These are phyloP conservation scores for Pilaira anomala DNA, from an alignment of 192 early-diverging fungal genomes.

Conservation along the genomic window DNA sequence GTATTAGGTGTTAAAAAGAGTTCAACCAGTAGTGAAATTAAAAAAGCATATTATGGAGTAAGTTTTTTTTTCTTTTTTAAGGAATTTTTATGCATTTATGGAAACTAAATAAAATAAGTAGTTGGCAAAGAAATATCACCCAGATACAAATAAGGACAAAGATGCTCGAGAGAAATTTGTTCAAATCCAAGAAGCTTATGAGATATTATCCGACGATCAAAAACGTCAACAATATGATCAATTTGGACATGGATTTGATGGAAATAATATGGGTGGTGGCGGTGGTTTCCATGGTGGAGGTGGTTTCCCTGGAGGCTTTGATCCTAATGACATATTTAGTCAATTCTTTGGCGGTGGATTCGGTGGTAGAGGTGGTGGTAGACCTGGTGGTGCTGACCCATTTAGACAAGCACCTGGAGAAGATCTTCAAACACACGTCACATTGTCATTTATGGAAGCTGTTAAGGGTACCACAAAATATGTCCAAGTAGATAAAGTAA, in stretches of 20 bases:
- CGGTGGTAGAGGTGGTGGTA: constrained; percentile 44
- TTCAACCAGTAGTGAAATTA: constrained; percentile 84
- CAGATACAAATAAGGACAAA: constrained; percentile 94
- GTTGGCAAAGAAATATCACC: constrained; percentile 96
- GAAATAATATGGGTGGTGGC: constrained; percentile 19
- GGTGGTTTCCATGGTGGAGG: constrained; percentile 52
- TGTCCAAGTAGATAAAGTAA: constrained; percentile 64
- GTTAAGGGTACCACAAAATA: constrained; percentile 71
- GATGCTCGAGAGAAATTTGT: constrained; percentile 94
- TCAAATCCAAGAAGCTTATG: constrained; percentile 97
- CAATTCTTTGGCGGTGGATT: constrained; percentile 39
- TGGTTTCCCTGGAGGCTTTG: constrained; percentile 60
- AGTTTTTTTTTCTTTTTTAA: neutral
- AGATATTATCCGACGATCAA: constrained; percentile 87
- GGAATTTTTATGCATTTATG: neutral
- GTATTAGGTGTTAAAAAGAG: constrained; percentile 79
- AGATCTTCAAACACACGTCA: constrained; percentile 61
- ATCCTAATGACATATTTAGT: constrained; percentile 39
- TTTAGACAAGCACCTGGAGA: constrained; percentile 46
- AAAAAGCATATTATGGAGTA: constrained; percentile 95
- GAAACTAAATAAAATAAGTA: constrained; percentile 22
- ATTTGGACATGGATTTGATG: constrained; percentile 62
- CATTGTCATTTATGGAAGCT: constrained; percentile 88
- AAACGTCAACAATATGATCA: constrained; percentile 92
- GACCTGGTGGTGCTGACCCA: constrained; percentile 26